Evolutionary conservation across 2,329 filamentous ascomycete genomes (phyloP), one percentile per base, ranked within the genome.

Genomic region (Colletotrichum sp.): DNA sequence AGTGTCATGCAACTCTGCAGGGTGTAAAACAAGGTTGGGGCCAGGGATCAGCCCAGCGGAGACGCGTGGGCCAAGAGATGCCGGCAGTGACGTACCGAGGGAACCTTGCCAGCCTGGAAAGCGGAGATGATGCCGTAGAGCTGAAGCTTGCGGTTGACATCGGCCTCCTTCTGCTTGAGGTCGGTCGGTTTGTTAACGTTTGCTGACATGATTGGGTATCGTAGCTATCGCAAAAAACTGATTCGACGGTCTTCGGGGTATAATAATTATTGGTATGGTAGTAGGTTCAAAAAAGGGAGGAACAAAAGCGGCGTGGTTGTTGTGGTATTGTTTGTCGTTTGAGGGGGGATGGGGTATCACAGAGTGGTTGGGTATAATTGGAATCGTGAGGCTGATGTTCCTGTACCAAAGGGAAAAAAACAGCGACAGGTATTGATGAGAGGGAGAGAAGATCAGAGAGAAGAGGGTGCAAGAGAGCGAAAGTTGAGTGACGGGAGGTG

Each of bases 61-160:
- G 32, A 63, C 44, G 48, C 36, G 59, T 36, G 39, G 63, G 60
- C 30, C 25, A 48, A 22, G 61, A 16, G 63, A 72, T 75, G 39
- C 64, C 57, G 61, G 67, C 63, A 71, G 48, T 25, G 66, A 88
- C 93, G 83, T 91, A 96, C 92, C 81, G 96, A 98, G 78, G 96
- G 96, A 61, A 96, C 93, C 85, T 98, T 98, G 88, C 96, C 96
- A 80, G 93, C 91, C 82, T 94, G 90, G 85, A 98, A 98, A 68
- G 96, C 96, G 89, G 84, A 86, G 86, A 93, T 91, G 85, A 98
- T 98, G 82, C 96, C 97, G 82, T 98, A 99, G 48, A 98, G 87
- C 86, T 98, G 96, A 68, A 99, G 93, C 89, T 99, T 99, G 84
- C 93, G 92, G 86, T 97, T 97, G 86, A 98, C 93, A 84, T 98